phyloP scores from a whole-genome alignment of 495 filamentous ascomycete genomes.

The Penicillium nucicola region DNA sequence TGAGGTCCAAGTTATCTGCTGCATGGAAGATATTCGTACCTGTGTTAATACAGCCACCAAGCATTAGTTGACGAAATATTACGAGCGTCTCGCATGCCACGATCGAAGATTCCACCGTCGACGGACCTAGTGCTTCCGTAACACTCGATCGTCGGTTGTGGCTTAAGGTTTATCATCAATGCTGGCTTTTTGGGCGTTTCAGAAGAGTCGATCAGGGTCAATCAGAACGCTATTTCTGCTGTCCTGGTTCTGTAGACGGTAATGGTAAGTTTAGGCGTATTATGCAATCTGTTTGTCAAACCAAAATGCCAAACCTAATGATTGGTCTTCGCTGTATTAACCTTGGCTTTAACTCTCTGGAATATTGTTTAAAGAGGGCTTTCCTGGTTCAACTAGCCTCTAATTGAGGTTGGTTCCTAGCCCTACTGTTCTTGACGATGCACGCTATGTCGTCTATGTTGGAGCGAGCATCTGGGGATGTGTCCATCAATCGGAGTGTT shows the following conservation, averaged over 20 bases:
- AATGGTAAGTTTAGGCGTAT: no score
- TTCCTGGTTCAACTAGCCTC: not conserved
- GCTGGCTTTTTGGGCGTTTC: not conserved
- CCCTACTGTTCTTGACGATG: not conserved
- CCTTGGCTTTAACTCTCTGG: not conserved
- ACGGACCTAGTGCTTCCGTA: not conserved
- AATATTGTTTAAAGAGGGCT: not conserved
- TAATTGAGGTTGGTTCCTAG: no score
- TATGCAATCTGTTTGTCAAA: not conserved
- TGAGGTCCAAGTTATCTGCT: no score
- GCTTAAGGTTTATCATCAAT: not conserved
- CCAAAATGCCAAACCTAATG: not conserved
- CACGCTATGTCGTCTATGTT: not conserved
- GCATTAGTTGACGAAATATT: no score
- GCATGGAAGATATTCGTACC: no score
- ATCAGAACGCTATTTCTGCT: not conserved
- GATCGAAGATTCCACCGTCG: not conserved
- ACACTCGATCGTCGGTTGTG: no score
- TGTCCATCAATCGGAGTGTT: constrained; percentile 13
- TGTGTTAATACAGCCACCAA: no score
- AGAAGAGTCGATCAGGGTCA: not conserved
- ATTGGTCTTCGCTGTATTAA: not conserved
- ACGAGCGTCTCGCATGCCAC: not conserved
- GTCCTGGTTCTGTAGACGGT: not conserved
- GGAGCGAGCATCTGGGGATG: constrained; percentile 2